These are phyloP conservation scores for Jamesozyma spencerorum DNA, from an alignment of 805 yeast genomes.

Conservation along the genomic window DNA sequence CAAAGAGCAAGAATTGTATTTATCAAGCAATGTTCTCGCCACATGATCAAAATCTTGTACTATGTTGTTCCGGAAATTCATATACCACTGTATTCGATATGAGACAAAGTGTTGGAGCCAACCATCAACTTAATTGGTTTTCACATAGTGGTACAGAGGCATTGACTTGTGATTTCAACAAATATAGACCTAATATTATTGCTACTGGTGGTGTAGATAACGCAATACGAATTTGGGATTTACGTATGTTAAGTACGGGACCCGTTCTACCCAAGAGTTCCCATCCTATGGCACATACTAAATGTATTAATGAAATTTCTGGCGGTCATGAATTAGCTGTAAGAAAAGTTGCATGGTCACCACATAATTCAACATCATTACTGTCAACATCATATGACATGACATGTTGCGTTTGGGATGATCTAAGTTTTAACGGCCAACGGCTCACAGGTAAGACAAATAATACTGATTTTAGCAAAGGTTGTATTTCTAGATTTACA, in stretches of 20 bases:
- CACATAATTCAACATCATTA: constrained; percentile 65
- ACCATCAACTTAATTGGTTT: constrained; percentile 39
- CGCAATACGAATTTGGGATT: constrained; percentile 76
- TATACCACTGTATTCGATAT: constrained; percentile 75
- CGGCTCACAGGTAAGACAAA: constrained; percentile 37
- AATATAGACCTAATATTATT: constrained; percentile 66
- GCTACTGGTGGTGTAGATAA: constrained; percentile 94
- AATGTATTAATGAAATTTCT: constrained; percentile 61
- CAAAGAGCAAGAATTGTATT: constrained; percentile 47
- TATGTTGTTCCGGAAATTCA: constrained; percentile 66
- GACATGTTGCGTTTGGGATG: constrained; percentile 84
- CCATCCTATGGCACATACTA: constrained; percentile 1
- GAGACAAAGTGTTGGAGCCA: constrained; percentile 52
- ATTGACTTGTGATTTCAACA: constrained; percentile 80
- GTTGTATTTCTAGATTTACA: constrained; percentile 50
- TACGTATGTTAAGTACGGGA: constrained; percentile 42
- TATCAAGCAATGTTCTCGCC: constrained; percentile 79
- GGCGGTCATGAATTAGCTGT: constrained; percentile 85
- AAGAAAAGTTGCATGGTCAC: constrained; percentile 77
- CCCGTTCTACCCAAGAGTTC: not conserved
- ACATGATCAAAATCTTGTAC: constrained; percentile 60
- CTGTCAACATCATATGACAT: constrained; percentile 82
- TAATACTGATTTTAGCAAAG: constrained; percentile 37
- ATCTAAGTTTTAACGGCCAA: constrained; percentile 51
- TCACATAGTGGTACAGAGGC: constrained; percentile 79